A percentile compares a stretch with the other conserved stretches of the same genome.
phyloP scores from a whole-genome alignment of 768 basidiomycete genomes.

The Agaricus subrufescens region DNA sequence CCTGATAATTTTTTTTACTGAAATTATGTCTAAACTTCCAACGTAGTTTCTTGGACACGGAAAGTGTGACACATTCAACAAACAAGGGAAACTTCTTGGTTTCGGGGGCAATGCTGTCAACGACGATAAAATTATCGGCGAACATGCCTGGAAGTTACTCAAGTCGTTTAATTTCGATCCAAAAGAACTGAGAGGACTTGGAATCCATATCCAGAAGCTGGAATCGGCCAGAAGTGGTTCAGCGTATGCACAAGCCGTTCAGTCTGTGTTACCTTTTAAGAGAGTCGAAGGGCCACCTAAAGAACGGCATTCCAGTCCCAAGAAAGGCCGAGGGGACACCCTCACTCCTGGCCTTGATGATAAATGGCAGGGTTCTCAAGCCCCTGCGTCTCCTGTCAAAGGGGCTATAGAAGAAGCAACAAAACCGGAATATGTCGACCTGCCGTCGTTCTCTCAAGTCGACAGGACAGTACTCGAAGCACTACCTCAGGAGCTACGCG shows the following conservation, averaged over 20 bases:
- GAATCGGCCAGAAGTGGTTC: conserved; percentile 41
- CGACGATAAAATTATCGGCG: conserved; percentile 66
- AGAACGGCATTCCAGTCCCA: background rate
- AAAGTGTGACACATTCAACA: conserved; percentile 75
- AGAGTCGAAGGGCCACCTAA: conserved; percentile 12
- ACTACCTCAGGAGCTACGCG: conserved; percentile 62
- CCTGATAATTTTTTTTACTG: background rate
- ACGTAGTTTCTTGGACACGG: conserved; percentile 89
- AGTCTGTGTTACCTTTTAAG: conserved; percentile 59
- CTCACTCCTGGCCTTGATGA: conserved; percentile 8
- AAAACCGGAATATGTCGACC: conserved; percentile 27
- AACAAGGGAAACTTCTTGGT: conserved; percentile 56
- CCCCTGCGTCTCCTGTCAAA: conserved; percentile 11
- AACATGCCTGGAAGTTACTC: conserved; percentile 73
- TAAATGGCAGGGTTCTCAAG: background rate
- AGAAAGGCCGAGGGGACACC: conserved; percentile 9
- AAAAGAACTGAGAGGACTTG: conserved; percentile 85
- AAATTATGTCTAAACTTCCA: background rate
- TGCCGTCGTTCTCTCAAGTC: conserved; percentile 75
- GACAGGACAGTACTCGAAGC: conserved; percentile 68
- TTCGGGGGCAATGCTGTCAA: conserved; percentile 67
- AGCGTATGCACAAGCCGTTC: conserved; percentile 39
- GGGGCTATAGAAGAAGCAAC: conserved; percentile 14
- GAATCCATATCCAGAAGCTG: conserved; percentile 87
- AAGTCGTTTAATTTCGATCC: conserved; percentile 74